Conservation (phyloP, 2,329 filamentous ascomycete species). For the Ilyonectria sp. region DNA sequence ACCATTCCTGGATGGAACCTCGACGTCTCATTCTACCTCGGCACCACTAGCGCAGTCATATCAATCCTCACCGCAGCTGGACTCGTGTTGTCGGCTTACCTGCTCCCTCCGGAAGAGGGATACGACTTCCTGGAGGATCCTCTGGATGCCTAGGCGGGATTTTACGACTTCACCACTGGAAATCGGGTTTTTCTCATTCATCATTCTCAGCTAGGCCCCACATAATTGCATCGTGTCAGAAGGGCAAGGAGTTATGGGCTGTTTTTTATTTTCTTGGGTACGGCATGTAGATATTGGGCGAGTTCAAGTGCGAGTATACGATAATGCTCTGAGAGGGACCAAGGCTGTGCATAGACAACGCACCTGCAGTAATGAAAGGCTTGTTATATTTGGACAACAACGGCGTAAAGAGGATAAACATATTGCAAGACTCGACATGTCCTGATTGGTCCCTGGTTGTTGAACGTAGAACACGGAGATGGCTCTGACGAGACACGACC, state of each 20-base stretch:
- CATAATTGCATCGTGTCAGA: not conserved
- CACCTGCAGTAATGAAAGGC: slow-evolving; percentile 16
- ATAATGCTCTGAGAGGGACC: not conserved
- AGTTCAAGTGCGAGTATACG: slow-evolving; percentile 7
- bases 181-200: not conserved
- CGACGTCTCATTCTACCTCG: slow-evolving; percentile 84
- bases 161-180: slow-evolving; percentile 6
- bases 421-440: not conserved
- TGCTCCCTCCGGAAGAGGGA: slow-evolving; percentile 85
- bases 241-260: slow-evolving; percentile 27
- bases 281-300: slow-evolving; percentile 1
- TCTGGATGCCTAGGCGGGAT: slow-evolving; percentile 62
- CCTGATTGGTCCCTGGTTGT: not conserved
- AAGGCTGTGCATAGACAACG: slow-evolving; percentile 16
- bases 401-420: not conserved
- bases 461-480: too few species aligned
- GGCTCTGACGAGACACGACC: not conserved
- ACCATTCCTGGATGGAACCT: slow-evolving; percentile 84
- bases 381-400: not conserved
- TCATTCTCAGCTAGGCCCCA: slow-evolving; percentile 6
- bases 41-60: slow-evolving; percentile 69
- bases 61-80: slow-evolving; percentile 69
- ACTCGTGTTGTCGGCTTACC: slow-evolving; percentile 76
- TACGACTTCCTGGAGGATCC: slow-evolving; percentile 79
- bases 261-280: not conserved